These are phyloP conservation scores for Otatea glauca DNA, from an alignment of 176 grass and related monocot species.

Conservation along the genomic window DNA sequence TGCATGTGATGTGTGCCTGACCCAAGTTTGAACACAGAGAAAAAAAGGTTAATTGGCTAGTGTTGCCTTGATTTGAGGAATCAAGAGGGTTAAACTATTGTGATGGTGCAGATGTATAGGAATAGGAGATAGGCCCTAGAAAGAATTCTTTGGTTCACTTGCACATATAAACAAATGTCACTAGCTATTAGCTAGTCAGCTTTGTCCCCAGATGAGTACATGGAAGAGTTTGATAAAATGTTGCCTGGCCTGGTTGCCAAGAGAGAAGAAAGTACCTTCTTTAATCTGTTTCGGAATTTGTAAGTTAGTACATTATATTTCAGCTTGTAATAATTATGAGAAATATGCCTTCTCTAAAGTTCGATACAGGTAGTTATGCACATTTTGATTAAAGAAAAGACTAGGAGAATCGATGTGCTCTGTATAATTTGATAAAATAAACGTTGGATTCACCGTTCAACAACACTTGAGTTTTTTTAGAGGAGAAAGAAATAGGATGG, in stretches of 20 bases:
- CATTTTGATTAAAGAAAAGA: background rate
- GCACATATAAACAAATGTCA: background rate
- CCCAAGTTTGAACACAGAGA: background rate
- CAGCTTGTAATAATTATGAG: background rate
- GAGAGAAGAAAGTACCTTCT: background rate
- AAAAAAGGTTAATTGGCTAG: background rate
- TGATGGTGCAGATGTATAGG: background rate
- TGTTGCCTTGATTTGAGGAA: slow-evolving; percentile 16
- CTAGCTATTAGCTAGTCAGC: background rate
- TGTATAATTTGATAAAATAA: background rate
- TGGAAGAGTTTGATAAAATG: background rate
- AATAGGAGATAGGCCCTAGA: background rate
- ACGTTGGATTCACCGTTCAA: background rate
- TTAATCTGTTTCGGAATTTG: background rate
- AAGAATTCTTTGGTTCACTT: background rate
- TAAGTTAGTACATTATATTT: background rate
- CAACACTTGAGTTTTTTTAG: background rate
- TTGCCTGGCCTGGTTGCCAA: background rate
- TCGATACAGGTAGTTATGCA: background rate
- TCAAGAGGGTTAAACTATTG: slow-evolving; percentile 10
- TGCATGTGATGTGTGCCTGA: slow-evolving; percentile 34
- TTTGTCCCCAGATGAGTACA: background rate
- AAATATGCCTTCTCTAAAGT: background rate
- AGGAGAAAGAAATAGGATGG: background rate
- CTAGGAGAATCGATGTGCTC: background rate